phyloP scores from a whole-genome alignment of 2,329 filamentous ascomycete genomes.

The Chalaropsis thielavioides region DNA sequence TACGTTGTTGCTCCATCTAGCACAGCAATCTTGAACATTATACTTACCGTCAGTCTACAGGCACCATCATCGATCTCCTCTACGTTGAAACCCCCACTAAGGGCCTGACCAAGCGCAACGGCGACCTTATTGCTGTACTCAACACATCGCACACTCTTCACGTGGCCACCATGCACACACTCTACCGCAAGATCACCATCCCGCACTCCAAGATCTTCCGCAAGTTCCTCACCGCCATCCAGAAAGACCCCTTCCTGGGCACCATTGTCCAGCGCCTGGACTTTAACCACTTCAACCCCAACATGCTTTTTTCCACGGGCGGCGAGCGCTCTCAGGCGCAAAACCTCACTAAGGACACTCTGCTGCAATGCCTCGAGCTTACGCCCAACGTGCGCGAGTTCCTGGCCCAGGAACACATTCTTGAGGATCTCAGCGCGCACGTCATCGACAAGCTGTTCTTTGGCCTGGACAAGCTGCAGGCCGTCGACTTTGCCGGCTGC shows the following conservation, averaged over 20 bases:
- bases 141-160: conserved; percentile 64
- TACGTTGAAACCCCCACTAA: conserved; percentile 59
- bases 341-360: conserved; percentile 60
- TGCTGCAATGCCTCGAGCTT: conserved; percentile 55
- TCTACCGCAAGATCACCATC: conserved; percentile 69
- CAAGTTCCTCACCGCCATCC: conserved; percentile 60
- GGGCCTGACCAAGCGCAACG: conserved; percentile 59
- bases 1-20: conserved; percentile 30
- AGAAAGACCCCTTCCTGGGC: conserved; percentile 51
- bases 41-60: conserved; percentile 29
- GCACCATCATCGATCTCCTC: conserved; percentile 58
- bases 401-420: conserved; percentile 65
- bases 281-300: conserved; percentile 75
- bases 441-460: conserved; percentile 59
- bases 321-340: conserved; percentile 60
- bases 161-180: conserved; percentile 54
- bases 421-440: conserved; percentile 54
- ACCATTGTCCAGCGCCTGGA: conserved; percentile 65
- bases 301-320: conserved; percentile 59
- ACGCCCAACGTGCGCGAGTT: conserved; percentile 65
- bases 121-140: conserved; percentile 62
- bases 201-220: conserved; percentile 72
- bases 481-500: conserved; percentile 65
- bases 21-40: background rate
- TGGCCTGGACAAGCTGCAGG: conserved; percentile 47